Evolutionary conservation across 1,284 basidiomycete genomes (phyloP).

Genomic region (Dichomitus squalens): DNA sequence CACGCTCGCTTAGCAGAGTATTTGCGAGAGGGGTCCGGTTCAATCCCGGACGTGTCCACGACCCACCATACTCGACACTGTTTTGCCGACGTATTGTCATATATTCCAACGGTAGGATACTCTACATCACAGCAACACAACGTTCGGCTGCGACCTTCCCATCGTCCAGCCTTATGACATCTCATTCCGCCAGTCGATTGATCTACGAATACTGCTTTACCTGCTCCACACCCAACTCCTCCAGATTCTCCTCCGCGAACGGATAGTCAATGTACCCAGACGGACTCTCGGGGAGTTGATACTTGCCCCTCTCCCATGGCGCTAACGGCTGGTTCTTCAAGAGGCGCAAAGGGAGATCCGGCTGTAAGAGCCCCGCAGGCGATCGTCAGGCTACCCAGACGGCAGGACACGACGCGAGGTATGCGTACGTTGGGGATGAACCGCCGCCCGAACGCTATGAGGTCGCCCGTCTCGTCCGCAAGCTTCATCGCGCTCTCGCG

Average conservation of each 20-base stretch:
- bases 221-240: too few relatives aligned
- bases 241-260: slow-evolving; percentile 24
- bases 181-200: too few relatives aligned
- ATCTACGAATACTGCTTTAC: too few relatives aligned
- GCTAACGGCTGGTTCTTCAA: slow-evolving; percentile 38
- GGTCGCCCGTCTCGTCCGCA: slow-evolving; percentile 36
- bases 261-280: slow-evolving; percentile 45
- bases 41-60: slow-evolving; percentile 1
- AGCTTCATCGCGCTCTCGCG: slow-evolving; percentile 30
- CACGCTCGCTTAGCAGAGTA: slow-evolving; percentile 2
- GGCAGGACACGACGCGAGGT: too few relatives aligned
- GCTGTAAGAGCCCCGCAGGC: slow-evolving; percentile 27
- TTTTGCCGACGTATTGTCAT: too few relatives aligned
- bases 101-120: too few relatives aligned
- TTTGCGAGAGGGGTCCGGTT: not conserved
- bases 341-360: slow-evolving; percentile 54
- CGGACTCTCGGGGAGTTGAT: slow-evolving; percentile 36
- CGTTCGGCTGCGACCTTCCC: too few relatives aligned
- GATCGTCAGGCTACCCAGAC: too few relatives aligned
- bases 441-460: slow-evolving; percentile 49
- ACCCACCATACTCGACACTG: too few relatives aligned
- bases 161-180: too few relatives aligned
- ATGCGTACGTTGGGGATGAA: slow-evolving; percentile 47
- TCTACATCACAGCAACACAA: too few relatives aligned
- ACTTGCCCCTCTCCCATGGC: slow-evolving; percentile 36